Evolutionary conservation across 1,284 basidiomycete species (phyloP).

Genomic region (Sanguinoderma infundibulare): DNA sequence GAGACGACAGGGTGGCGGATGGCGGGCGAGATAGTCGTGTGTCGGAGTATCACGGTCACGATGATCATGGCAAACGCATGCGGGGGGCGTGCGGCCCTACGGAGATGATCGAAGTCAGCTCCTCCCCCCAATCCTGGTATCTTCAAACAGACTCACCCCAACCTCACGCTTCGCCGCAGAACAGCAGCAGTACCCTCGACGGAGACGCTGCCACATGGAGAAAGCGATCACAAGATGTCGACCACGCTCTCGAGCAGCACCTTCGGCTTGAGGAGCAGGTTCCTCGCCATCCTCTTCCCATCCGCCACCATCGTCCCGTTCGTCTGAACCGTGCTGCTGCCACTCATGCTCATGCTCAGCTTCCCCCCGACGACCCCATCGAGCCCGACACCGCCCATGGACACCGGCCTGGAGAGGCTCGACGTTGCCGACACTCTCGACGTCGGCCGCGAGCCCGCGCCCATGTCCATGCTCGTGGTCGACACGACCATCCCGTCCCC

Average conservation of each 20-base stretch:
- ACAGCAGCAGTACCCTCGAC: background rate
- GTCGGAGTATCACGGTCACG: background rate
- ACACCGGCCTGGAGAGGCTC: slow-evolving; percentile 9
- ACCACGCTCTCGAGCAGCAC: slow-evolving; percentile 41
- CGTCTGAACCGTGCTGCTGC: slow-evolving; percentile 10
- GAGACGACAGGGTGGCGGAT: background rate
- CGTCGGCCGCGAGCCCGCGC: slow-evolving; percentile 7
- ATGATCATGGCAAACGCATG: background rate
- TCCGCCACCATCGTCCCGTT: slow-evolving; percentile 12
- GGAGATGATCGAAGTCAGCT: background rate
- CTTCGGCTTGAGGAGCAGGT: slow-evolving; percentile 41
- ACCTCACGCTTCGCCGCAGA: background rate
- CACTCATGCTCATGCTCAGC: slow-evolving; percentile 7
- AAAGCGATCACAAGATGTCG: slow-evolving; percentile 33
- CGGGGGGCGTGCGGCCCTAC: background rate
- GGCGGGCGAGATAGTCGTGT: background rate
- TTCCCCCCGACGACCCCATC: slow-evolving; percentile 8
- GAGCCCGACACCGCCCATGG: slow-evolving; percentile 16
- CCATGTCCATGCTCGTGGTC: background rate
- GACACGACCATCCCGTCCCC: slow-evolving; percentile 22
- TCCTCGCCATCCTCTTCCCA: slow-evolving; percentile 29
- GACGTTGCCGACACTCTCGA: slow-evolving; percentile 1
- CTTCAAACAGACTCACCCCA: background rate
- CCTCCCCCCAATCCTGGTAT: background rate
- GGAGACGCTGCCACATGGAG: background rate